Conservation (phyloP, 805 yeast genomes). For the Wickerhamomyces silvicola region DNA sequence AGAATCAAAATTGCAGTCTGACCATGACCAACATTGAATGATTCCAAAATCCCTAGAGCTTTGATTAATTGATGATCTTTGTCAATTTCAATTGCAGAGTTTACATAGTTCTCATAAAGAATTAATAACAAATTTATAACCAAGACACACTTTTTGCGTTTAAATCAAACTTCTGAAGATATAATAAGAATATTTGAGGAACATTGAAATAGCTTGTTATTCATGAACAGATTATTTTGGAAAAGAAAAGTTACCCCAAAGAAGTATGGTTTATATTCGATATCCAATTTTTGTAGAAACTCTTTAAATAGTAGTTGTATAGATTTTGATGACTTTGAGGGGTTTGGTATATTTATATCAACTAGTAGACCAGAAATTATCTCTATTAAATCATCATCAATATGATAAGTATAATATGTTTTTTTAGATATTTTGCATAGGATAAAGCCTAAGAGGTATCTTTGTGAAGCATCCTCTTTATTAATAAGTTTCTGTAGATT, state of each 20-base stretch:
- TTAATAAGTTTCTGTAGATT: conserved; percentile 4
- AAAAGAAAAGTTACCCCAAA: conserved; percentile 13
- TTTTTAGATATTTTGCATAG: conserved; percentile 10
- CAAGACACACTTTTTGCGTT: background rate
- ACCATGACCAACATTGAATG: background rate
- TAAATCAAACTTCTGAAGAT: background rate
- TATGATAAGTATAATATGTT: background rate
- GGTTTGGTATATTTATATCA: background rate
- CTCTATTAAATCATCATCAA: conserved; percentile 2
- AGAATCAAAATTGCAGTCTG: conserved; percentile 5
- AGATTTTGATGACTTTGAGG: conserved; percentile 3
- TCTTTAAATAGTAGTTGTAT: conserved; percentile 6
- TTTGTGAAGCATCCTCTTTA: background rate
- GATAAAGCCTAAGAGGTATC: conserved; percentile 13
- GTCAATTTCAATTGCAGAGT: background rate
- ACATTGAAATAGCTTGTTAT: background rate
- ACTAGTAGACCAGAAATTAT: conserved; percentile 2
- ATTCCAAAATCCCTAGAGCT: background rate
- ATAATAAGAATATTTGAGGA: background rate
- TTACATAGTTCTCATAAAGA: conserved; percentile 8
- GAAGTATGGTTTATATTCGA: conserved; percentile 5
- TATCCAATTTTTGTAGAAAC: conserved; percentile 3
- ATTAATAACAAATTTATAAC: conserved; percentile 11
- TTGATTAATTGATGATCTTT: conserved; percentile 1
- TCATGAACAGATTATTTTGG: conserved; percentile 5